phyloP scores from a whole-genome alignment of 225 moss, liverwort and hornwort species.

The Thuidium tamariscinum region DNA sequence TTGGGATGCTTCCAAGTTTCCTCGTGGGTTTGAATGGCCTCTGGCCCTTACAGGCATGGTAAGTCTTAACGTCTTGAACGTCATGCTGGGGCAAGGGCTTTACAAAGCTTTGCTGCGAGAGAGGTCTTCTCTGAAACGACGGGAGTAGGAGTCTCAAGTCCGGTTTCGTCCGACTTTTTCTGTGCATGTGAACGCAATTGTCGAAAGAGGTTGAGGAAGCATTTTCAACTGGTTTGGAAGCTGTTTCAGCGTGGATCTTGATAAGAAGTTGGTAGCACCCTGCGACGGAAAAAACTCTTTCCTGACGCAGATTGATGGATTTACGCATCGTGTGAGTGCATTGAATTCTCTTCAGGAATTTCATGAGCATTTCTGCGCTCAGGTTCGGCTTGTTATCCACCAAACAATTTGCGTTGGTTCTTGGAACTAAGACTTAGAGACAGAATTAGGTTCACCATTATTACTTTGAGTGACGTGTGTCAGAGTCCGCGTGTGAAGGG shows the following conservation, averaged over 20 bases:
- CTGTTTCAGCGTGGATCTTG: neutral
- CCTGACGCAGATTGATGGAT: neutral
- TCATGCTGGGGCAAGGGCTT: conserved; percentile 59
- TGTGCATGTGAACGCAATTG: neutral
- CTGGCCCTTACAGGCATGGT: conserved; percentile 62
- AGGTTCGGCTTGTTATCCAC: neutral
- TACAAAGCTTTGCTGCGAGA: conserved; percentile 64
- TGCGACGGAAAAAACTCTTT: neutral
- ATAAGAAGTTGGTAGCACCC: neutral
- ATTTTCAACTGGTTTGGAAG: neutral
- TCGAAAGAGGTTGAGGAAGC: neutral
- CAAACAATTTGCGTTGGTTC: neutral
- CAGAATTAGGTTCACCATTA: neutral
- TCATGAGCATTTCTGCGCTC: too few relatives aligned
- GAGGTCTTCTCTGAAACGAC: conserved; percentile 5
- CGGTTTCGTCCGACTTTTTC: neutral
- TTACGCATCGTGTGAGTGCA: neutral
- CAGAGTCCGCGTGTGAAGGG: too few relatives aligned
- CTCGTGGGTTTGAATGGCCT: conserved; percentile 69
- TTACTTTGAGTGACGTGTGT: neutral
- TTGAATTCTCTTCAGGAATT: neutral
- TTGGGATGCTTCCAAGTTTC: conserved; percentile 53
- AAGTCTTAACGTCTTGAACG: conserved; percentile 65
- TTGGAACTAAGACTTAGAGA: neutral
- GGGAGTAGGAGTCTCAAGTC: neutral